phyloP scores from a whole-genome alignment of 805 yeast species.

The Brettanomyces bruxellensis region DNA sequence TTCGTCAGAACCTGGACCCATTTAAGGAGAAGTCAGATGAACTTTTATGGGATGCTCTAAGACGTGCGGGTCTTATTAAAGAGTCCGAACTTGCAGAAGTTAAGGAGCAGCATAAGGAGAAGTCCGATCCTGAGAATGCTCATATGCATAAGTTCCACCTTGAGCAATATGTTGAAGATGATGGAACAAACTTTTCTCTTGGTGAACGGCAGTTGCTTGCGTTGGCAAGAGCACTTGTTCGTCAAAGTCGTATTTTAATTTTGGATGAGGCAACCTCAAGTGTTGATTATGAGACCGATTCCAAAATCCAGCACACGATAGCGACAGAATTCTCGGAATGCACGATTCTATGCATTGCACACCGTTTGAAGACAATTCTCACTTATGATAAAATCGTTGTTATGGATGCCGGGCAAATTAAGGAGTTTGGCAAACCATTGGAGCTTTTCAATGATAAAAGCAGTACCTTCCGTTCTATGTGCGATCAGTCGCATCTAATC shows the following conservation, averaged over 20 bases:
- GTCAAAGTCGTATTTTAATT: constrained; percentile 50
- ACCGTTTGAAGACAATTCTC: constrained; percentile 55
- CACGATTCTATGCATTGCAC: constrained; percentile 68
- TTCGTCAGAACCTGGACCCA: constrained; percentile 56
- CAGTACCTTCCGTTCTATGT: constrained; percentile 45
- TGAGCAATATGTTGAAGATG: constrained; percentile 51
- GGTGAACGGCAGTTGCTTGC: constrained; percentile 69
- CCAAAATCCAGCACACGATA: constrained; percentile 53
- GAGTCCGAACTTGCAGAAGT: constrained; percentile 24
- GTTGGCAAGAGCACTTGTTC: constrained; percentile 61
- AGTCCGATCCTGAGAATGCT: constrained; percentile 17
- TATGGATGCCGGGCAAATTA: constrained; percentile 45
- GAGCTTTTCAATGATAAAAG: constrained; percentile 29
- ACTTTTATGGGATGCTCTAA: constrained; percentile 49
- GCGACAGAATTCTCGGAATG: constrained; percentile 48
- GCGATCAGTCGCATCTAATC: constrained; percentile 37
- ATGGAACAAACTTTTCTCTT: constrained; percentile 59
- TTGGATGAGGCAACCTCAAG: constrained; percentile 74
- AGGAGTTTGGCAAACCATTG: constrained; percentile 47
- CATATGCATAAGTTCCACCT: constrained; percentile 54
- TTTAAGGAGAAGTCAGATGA: constrained; percentile 42
- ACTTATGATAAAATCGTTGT: constrained; percentile 52
- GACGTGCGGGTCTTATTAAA: constrained; percentile 48
- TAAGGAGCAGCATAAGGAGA: constrained; percentile 24
- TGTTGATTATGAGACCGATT: constrained; percentile 68